Base-by-base conservation (phyloP, 495 filamentous ascomycete genomes). In the Penicillium flavigenum region DNA sequence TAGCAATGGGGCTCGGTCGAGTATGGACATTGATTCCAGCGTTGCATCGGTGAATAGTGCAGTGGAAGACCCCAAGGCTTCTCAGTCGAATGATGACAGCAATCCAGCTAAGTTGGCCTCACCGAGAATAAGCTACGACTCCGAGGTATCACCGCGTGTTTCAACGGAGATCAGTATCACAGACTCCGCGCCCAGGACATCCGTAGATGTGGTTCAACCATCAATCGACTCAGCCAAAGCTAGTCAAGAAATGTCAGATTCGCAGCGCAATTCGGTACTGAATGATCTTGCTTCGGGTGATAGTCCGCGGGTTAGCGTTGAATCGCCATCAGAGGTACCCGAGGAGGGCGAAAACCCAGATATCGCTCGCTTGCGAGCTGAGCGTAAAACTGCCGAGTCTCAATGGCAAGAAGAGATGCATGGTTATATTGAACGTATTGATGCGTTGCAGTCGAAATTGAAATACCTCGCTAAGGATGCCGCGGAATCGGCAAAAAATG, bases 371-470 rank as follows among this genome's bases (percentile, higher is more conserved):
- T 63, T 86, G 41, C 78, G 79, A 47, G 75, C 78, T 19, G 78
- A 86, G n/a, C 72, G 85, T 39, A 82, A 88, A 49, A 78, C 78
- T 24, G 74, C 82, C 3, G 82, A 89, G 45, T 68, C 77, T 26
- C 83, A 86, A 49, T 79, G 88, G 64, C 89, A 91, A 54, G 88
- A 91, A 64, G 92, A 96, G 66, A 79, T 88, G 17, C 84, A 94
- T 61, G 80, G 75, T 11, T 92, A 95, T 56, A 82, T 92, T 12
- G 94, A 97, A 72, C 86, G 90, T 3, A 96, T 98, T 39, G 94
- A 98, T 72, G 89, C 95, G 19, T 77, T 98, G 10, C 89, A 96
- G 68, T 84, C 90, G 7, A 97, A 97, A 66, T 78, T 98, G 26
- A 85, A 89, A 54, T 96, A 93, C 67, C 79, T 98, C 5, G 86